These are phyloP conservation scores for Brassica incana DNA, from an alignment of 345 rosid species.

Conservation along the genomic window DNA sequence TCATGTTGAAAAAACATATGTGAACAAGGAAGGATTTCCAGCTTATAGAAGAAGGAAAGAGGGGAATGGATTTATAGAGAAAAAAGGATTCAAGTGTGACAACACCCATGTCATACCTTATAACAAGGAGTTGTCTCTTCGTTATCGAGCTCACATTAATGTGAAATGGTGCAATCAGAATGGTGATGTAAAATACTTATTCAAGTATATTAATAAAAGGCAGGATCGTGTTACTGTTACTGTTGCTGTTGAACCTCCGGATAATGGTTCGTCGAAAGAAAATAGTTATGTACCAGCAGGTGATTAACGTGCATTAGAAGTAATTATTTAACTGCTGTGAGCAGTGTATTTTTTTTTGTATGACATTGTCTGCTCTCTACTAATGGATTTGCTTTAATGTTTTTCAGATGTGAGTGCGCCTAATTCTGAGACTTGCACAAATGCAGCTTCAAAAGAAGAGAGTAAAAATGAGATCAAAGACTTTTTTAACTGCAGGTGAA, in stretches of 20 bases:
- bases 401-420: too few relatives aligned
- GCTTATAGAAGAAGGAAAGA: neutral
- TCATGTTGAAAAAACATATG: neutral
- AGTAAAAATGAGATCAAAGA: too few relatives aligned
- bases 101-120: neutral
- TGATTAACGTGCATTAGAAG: too few relatives aligned
- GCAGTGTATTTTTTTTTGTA: too few relatives aligned
- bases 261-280: neutral
- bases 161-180: neutral
- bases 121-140: neutral
- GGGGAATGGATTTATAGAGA: neutral
- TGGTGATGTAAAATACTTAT: neutral
- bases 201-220: neutral
- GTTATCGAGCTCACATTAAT: neutral
- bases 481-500: too few relatives aligned
- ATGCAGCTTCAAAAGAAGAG: too few relatives aligned
- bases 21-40: neutral
- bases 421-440: too few relatives aligned
- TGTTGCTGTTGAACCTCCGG: neutral
- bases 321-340: too few relatives aligned
- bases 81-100: neutral
- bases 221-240: neutral
- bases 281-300: neutral
- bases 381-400: too few relatives aligned
- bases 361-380: too few relatives aligned